phyloP scores from a whole-genome alignment of 805 yeast species.

The Pichia deserticola region DNA sequence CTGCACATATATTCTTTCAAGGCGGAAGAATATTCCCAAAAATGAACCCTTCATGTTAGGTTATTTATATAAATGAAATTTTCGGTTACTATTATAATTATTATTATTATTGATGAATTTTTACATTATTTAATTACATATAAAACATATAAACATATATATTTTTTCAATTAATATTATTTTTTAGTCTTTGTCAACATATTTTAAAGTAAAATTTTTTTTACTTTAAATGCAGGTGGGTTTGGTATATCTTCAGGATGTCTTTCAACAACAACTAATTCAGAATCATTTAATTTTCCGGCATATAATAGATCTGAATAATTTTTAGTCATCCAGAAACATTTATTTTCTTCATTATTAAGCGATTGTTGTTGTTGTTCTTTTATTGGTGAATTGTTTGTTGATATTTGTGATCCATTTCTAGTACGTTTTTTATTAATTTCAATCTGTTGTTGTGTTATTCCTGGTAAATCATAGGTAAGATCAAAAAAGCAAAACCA shows the following conservation, averaged over 20 bases:
- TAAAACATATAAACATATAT: neutral
- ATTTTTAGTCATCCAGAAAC: slow-evolving; percentile 71
- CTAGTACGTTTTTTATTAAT: slow-evolving; percentile 28
- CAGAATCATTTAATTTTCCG: slow-evolving; percentile 42
- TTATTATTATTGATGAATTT: too few species aligned
- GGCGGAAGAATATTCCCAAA: slow-evolving; percentile 50
- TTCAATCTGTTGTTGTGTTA: slow-evolving; percentile 3
- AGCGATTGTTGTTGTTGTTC: slow-evolving; percentile 7
- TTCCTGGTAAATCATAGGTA: slow-evolving; percentile 2
- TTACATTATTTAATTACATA: too few species aligned
- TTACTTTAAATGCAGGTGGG: slow-evolving; percentile 58
- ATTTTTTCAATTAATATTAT: neutral
- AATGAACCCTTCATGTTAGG: slow-evolving; percentile 18
- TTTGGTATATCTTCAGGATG: slow-evolving; percentile 50
- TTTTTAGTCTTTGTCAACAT: neutral
- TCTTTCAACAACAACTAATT: slow-evolving; percentile 69
- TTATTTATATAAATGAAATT: too few species aligned
- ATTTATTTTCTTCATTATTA: slow-evolving; percentile 27
- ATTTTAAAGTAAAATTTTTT: slow-evolving; percentile 34
- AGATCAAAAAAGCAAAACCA: slow-evolving; percentile 78
- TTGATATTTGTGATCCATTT: slow-evolving; percentile 18
- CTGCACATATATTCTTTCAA: slow-evolving; percentile 64
- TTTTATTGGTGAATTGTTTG: slow-evolving; percentile 3
- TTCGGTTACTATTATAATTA: too few species aligned
- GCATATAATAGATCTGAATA: slow-evolving; percentile 67